Base-by-base conservation (phyloP, 192 early-diverging fungal species). In the Obelidium mucronatum region DNA sequence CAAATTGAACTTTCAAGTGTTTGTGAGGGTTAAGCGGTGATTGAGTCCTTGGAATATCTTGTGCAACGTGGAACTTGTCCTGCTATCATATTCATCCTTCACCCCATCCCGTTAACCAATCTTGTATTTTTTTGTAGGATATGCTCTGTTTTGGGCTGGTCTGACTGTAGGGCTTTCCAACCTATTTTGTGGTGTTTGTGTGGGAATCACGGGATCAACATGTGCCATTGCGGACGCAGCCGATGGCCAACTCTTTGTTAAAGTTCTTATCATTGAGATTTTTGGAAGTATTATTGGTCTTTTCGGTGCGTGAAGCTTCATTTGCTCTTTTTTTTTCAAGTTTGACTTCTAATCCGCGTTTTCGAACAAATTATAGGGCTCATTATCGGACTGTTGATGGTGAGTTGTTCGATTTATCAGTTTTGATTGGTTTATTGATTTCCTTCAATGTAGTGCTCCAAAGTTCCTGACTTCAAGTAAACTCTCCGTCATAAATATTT, bases 151-250 rank as follows among this genome's bases (percentile, higher is more conserved):
- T 81, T 99, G 96, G 96, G 91, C 92, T 60, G 97, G 97, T 44
- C 75, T 97, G 68, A 96, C 94, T n/a, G 96, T 97, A 35, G 97
- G 97, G 59, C 60, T 97, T 28, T 91, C 94, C 37, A 97, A 99
- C 81, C 83, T 99, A 34, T 88, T 95, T 55, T 99, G 97, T 75
- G 97, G 97, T 52, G 79, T 99, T 0, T 91, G 91, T 36, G 97
- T 99, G 0, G 97, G 97, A 34, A 88, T 97, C 68, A 95, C 93
- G 19, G 97, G 97, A 44, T 92, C 92, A 52, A 96, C 92, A 65
- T 96, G 96, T 40, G 97, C 95, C 8, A 82, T 97, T n/a, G 96
- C 96, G 22, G 97, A 99, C 78, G 96, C 97, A 26, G 94, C 96
- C 54, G 95, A 99, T 83, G 86, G 91, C 39, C 87, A 92, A 76